Evolutionary conservation across 768 basidiomycete genomes (phyloP), one percentile per base, ranked within the genome.

Genomic region (Amylocystis lapponica): DNA sequence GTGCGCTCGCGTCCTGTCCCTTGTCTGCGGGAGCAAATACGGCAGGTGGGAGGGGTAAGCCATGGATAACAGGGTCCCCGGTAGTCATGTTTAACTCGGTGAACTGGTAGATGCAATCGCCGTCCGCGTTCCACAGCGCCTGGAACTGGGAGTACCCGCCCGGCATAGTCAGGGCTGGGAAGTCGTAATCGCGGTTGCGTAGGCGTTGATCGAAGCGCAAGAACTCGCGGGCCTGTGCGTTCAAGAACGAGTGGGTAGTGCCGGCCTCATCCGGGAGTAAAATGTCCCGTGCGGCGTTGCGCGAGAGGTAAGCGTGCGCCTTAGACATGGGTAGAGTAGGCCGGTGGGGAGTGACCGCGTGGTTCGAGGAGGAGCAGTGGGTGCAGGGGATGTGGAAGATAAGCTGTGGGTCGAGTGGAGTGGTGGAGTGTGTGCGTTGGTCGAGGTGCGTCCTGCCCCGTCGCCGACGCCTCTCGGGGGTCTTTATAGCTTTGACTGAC

Each of bases 61-160:
- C 39, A 12, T 9, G 6, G 27, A 41, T n/a, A 16, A 30, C n/a
- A 29, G 31, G 5, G 23, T 16, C 17, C 5, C 16, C 29, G 4
- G 26, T 17, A 3, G 12, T 19, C 23, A 17, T 8, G 33, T 34
- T 16, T 26, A 41, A 19, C 9, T 6, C 19, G 27, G 10, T 30
- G 34, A 43, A 36, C 6, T 19, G 32, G 36, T 32, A 42, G 10
- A 8, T 5, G 36, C 21, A 31, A 3, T 34, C 12, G 14, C 2
- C 21, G 36, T 41, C 40, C 22, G n/a, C 10, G 4, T 31, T 14
- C 46, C 46, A 47, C 4, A 42, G 41, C 1, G 12, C 3, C 12
- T 21, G 32, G 23, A 47, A 47, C 7, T 14, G 23, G 13, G 3
- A 13, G 22, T 47, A 47, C 10, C 46, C 46, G 5, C 35, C 40